phyloP scores from a whole-genome alignment of 495 filamentous ascomycete species.

The Penicillium cosmopolitanum region DNA sequence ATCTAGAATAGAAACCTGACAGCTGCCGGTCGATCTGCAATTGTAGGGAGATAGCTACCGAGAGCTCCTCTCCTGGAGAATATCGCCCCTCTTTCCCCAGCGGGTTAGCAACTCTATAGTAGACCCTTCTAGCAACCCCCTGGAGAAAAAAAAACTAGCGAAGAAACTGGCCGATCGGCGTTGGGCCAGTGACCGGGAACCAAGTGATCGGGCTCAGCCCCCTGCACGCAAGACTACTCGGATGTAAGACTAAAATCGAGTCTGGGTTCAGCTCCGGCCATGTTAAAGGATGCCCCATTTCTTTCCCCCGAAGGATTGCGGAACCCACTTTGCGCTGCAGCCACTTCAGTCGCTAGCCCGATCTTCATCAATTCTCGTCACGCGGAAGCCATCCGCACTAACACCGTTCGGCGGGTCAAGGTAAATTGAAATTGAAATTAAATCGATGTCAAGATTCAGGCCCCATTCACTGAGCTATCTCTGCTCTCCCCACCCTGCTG shows the following conservation, averaged over 20 bases:
- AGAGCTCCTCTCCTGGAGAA: not conserved
- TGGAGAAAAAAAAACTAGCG: not conserved
- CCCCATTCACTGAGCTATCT: constrained; percentile 7
- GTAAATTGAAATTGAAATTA: not conserved
- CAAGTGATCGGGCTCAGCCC: constrained; percentile 5
- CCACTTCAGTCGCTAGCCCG: constrained; percentile 15
- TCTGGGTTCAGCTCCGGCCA: constrained; percentile 1
- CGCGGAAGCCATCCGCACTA: constrained; percentile 20
- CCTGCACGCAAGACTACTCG: not conserved
- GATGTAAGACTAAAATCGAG: constrained; percentile 1
- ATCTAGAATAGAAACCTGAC: constrained; percentile 3
- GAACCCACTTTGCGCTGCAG: constrained; percentile 17
- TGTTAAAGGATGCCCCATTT: not conserved
- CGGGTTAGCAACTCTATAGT: not conserved
- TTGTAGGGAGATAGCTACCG: not conserved
- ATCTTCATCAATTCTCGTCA: constrained; percentile 16
- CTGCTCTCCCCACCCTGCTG: not conserved
- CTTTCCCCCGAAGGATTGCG: constrained; percentile 7
- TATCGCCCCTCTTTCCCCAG: not conserved
- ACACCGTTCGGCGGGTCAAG: constrained; percentile 9
- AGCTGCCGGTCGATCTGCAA: not conserved
- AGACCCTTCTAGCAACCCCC: not conserved
- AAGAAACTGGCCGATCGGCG: constrained; percentile 3
- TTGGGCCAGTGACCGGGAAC: constrained; percentile 2
- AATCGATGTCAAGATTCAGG: not conserved